These are phyloP conservation scores for Blechomonas ayalai DNA, from an alignment of 208 protist species.

Conservation along the genomic window DNA sequence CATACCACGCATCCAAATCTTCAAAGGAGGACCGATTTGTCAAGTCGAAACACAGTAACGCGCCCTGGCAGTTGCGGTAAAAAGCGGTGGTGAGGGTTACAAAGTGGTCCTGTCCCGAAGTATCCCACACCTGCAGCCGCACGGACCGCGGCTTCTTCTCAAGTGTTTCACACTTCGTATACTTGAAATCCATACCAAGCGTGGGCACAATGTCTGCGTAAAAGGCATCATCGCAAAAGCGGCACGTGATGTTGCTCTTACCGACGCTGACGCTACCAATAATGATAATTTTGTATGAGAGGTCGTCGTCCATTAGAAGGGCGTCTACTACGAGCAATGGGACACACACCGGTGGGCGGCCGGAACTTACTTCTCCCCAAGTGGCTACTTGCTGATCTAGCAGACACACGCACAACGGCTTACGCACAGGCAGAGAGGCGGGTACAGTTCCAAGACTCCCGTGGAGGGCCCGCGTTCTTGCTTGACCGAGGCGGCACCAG, in stretches of 20 bases:
- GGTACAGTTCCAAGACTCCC: no score
- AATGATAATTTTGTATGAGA: conserved; percentile 88
- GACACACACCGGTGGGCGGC: no score
- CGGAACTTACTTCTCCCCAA: no score
- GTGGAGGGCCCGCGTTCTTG: no score
- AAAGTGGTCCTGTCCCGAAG: conserved; percentile 85
- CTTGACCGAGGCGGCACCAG: no score
- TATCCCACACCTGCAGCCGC: conserved; percentile 88
- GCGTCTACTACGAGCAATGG: no score
- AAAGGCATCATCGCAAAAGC: conserved; percentile 82
- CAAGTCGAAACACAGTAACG: conserved; percentile 96
- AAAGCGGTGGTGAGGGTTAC: conserved; percentile 88
- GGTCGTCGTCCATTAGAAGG: conserved; percentile 54
- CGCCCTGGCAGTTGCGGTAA: conserved; percentile 88
- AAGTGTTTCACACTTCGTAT: conserved; percentile 63
- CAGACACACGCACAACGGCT: no score
- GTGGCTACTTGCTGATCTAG: no score
- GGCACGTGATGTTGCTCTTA: conserved; percentile 85
- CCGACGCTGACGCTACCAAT: conserved; percentile 88
- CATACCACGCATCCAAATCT: conserved; percentile 80
- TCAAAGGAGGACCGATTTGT: conserved; percentile 89
- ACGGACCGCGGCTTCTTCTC: conserved; percentile 63
- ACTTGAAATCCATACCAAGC: conserved; percentile 86
- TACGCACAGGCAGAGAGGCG: no score
- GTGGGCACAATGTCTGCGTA: conserved; percentile 79